phyloP scores from a whole-genome alignment of 1,284 basidiomycete species.

The Moesziomyces parantarcticus region DNA sequence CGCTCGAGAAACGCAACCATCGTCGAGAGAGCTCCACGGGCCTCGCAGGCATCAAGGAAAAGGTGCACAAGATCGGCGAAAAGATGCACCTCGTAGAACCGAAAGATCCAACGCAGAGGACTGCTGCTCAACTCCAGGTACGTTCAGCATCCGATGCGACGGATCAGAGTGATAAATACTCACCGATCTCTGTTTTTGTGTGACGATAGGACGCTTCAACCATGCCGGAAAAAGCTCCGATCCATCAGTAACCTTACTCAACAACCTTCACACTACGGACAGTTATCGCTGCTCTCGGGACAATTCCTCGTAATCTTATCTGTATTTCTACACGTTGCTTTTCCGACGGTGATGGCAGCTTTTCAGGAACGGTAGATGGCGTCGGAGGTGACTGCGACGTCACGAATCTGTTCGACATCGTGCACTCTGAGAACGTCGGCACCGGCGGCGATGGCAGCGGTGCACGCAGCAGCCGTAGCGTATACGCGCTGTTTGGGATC shows the following conservation, averaged over 20 bases:
- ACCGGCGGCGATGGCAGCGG: slow-evolving; percentile 79
- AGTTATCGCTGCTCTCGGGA: not conserved
- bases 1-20: slow-evolving; percentile 32
- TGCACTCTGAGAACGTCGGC: slow-evolving; percentile 85
- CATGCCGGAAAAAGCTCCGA: slow-evolving; percentile 45
- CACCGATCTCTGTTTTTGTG: not conserved
- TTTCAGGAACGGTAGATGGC: slow-evolving; percentile 67
- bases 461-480: slow-evolving; percentile 84
- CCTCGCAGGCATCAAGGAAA: slow-evolving; percentile 48
- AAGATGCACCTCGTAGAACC: slow-evolving; percentile 57
- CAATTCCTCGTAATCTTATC: not conserved
- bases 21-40: slow-evolving; percentile 35
- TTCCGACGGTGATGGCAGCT: no score
- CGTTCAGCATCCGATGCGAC: not conserved
- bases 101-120: slow-evolving; percentile 38
- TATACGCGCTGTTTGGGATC: slow-evolving; percentile 77
- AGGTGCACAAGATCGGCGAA: slow-evolving; percentile 51
- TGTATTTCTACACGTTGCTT: not conserved
- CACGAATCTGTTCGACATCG: slow-evolving; percentile 78
- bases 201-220: slow-evolving; percentile 43
- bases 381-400: slow-evolving; percentile 73
- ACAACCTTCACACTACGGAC: slow-evolving; percentile 11
- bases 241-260: slow-evolving; percentile 11
- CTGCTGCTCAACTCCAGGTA: slow-evolving; percentile 50
- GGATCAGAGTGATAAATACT: not conserved